These are phyloP conservation scores for Cymbopogon citratus DNA, from an alignment of 176 grass and related monocot species.

Conservation along the genomic window DNA sequence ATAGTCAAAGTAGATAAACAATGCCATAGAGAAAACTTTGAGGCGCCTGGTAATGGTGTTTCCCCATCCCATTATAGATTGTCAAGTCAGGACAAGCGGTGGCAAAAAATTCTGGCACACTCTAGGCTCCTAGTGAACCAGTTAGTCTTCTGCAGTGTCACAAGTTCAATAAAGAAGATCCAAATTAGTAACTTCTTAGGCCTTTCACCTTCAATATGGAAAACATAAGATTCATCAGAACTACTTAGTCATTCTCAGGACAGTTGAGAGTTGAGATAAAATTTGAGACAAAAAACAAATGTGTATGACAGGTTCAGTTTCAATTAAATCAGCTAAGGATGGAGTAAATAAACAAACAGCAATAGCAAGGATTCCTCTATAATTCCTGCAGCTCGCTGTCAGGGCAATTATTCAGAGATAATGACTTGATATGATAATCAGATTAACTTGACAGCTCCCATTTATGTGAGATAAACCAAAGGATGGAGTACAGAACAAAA, in stretches of 20 bases:
- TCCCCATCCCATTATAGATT: constrained; percentile 78
- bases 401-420: background rate
- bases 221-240: background rate
- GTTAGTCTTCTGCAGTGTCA: constrained; percentile 20
- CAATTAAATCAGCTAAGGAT: background rate
- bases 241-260: background rate
- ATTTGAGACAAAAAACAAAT: background rate
- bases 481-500: background rate
- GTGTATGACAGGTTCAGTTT: background rate
- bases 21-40: constrained; percentile 66
- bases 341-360: background rate
- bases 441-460: background rate
- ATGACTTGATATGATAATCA: background rate
- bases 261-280: constrained; percentile 6
- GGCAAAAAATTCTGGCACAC: background rate
- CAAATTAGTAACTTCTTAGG: constrained; percentile 4
- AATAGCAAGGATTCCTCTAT: background rate
- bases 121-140: background rate
- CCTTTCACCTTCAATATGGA: background rate
- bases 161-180: constrained; percentile 9
- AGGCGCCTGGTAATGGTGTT: constrained; percentile 59
- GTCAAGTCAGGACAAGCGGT: background rate
- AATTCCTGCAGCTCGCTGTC: background rate
- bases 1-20: constrained; percentile 80
- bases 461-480: background rate